These are phyloP conservation scores for Lactarius sp. DNA, from an alignment of 768 basidiomycete species.

Conservation along the genomic window DNA sequence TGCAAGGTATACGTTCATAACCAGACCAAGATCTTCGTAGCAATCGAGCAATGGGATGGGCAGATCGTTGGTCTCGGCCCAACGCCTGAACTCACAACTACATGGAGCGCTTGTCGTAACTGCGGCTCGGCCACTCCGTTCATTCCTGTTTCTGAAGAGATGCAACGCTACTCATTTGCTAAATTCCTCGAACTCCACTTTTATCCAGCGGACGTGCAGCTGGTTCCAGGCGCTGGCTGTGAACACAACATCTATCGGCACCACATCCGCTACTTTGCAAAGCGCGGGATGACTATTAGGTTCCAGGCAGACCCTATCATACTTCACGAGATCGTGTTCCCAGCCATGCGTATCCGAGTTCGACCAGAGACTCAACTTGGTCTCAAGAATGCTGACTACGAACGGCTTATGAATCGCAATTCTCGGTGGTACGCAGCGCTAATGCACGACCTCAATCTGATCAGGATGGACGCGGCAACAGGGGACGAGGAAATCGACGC, in stretches of 20 bases:
- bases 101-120: conserved; percentile 84
- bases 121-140: conserved; percentile 80
- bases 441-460: conserved; percentile 69
- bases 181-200: conserved; percentile 96
- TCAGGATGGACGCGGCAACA: conserved; percentile 72
- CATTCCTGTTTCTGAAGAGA: conserved; percentile 85
- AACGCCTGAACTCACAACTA: conserved; percentile 74
- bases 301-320: conserved; percentile 82
- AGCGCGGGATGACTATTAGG: conserved; percentile 76
- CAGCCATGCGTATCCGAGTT: conserved; percentile 80
- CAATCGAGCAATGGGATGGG: conserved; percentile 85
- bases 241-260: conserved; percentile 92
- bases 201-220: conserved; percentile 81
- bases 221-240: conserved; percentile 86
- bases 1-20: conserved; percentile 91
- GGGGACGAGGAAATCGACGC: conserved; percentile 72
- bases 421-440: conserved; percentile 68
- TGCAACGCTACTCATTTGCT: conserved; percentile 90
- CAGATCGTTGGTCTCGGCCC: conserved; percentile 60
- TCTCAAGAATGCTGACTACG: conserved; percentile 89
- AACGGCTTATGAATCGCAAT: conserved; percentile 67
- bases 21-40: conserved; percentile 73
- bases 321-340: conserved; percentile 84
- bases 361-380: conserved; percentile 83
- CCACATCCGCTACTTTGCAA: conserved; percentile 88